phyloP scores from a whole-genome alignment of 2,329 filamentous ascomycete genomes.

The Huntiella moniliformis region DNA sequence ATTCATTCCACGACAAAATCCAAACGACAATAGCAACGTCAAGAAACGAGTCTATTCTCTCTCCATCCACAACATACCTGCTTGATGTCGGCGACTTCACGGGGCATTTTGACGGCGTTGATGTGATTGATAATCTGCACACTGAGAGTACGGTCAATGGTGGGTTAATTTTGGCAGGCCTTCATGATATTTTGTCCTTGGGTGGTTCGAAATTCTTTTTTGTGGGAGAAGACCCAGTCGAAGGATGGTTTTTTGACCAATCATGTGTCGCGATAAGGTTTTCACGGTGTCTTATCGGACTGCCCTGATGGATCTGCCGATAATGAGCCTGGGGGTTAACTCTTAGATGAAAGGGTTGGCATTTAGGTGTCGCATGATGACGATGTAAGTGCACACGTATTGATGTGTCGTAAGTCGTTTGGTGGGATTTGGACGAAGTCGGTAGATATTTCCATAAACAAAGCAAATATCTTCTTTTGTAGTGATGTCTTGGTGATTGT shows the following conservation, averaged over 20 bases:
- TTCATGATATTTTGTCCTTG: constrained; percentile 11
- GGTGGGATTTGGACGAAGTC: too few species aligned
- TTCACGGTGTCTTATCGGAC: constrained; percentile 8
- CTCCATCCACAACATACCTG: constrained; percentile 29
- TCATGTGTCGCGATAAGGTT: neutral
- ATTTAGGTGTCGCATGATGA: neutral
- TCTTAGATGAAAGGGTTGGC: neutral
- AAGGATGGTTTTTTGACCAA: constrained; percentile 8
- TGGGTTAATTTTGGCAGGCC: constrained; percentile 11
- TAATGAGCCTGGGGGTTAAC: neutral
- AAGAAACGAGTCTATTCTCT: neutral
- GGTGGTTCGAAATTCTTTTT: constrained; percentile 8
- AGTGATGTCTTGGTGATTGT: neutral
- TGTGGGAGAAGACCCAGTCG: constrained; percentile 12
- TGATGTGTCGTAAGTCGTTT: too few species aligned
- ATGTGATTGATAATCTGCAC: constrained; percentile 13
- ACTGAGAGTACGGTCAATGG: constrained; percentile 12
- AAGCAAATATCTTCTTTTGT: neutral
- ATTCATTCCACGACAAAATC: neutral
- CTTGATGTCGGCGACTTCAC: constrained; percentile 97
- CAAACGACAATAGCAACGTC: neutral
- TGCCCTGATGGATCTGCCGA: constrained; percentile 9
- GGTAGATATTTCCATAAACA: neutral
- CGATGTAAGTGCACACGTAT: too few species aligned
- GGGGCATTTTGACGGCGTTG: constrained; percentile 60